phyloP scores from a whole-genome alignment of 148 eudicot species.

The Drosera capensis region DNA sequence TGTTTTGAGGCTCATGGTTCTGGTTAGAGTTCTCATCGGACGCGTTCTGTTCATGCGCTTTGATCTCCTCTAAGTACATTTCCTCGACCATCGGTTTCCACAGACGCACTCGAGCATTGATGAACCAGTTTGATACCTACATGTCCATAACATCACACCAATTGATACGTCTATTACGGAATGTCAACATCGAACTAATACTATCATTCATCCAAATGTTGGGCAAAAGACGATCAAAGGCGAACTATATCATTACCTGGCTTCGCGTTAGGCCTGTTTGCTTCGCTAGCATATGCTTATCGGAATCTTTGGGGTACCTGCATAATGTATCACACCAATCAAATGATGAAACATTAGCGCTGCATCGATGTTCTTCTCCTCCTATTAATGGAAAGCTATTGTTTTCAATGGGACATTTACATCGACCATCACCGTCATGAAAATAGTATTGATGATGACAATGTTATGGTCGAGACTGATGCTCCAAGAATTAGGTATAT shows the following conservation, averaged over 20 bases:
- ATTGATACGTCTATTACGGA: neutral
- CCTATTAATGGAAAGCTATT: too few species aligned
- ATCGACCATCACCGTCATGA: too few species aligned
- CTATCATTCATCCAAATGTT: neutral
- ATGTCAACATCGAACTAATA: neutral
- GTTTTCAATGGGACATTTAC: too few species aligned
- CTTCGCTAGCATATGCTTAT: conserved; percentile 61
- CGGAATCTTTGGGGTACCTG: conserved; percentile 65
- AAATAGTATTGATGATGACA: too few species aligned
- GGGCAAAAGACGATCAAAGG: neutral
- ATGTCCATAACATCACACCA: neutral
- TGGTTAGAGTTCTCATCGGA: conserved; percentile 1
- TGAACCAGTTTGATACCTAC: conserved; percentile 65
- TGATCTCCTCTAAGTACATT: conserved; percentile 50
- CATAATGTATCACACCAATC: neutral
- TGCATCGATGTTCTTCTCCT: too few species aligned
- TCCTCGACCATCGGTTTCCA: conserved; percentile 80
- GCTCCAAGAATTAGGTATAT: too few species aligned
- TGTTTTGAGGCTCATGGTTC: conserved; percentile 4
- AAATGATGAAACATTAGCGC: neutral
- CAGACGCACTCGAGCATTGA: conserved; percentile 41
- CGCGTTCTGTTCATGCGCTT: conserved; percentile 21
- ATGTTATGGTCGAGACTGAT: too few species aligned
- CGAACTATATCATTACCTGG: conserved; percentile 28
- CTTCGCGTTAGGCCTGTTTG: conserved; percentile 71